Evolutionary conservation across 2,329 filamentous ascomycete species (phyloP).

Genomic region (Fusarium euwallaceae): DNA sequence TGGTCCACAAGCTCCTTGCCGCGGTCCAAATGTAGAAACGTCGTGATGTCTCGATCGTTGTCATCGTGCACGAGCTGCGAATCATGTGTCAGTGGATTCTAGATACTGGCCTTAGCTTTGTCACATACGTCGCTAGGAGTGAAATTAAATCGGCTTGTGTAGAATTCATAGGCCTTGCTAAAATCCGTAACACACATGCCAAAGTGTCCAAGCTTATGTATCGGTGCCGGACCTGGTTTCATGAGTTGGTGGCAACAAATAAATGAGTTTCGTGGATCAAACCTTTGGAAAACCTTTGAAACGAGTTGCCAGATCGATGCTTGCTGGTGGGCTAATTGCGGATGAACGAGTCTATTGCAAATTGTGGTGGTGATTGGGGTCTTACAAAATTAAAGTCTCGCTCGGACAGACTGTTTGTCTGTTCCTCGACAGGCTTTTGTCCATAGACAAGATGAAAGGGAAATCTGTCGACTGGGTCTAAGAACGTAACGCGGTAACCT

Average conservation of each 20-base stretch:
- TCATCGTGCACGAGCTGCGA: not conserved
- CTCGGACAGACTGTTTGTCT: not conserved
- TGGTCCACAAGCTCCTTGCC: not conserved
- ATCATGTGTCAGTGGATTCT: not conserved
- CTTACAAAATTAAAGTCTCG: not conserved
- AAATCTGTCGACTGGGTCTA: slow-evolving; percentile 47
- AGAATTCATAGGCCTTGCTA: slow-evolving; percentile 63
- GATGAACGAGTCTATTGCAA: not conserved
- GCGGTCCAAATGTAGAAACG: not conserved
- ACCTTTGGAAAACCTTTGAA: not conserved
- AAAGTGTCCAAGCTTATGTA: slow-evolving; percentile 69
- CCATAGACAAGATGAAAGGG: not conserved
- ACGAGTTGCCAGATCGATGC: not conserved
- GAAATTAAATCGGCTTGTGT: slow-evolving; percentile 64
- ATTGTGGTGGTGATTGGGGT: not conserved
- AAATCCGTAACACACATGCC: slow-evolving; percentile 67
- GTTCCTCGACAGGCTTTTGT: not conserved
- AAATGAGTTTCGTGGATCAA: not conserved
- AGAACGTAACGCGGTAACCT: slow-evolving; percentile 65
- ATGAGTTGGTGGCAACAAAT: slow-evolving; percentile 25
- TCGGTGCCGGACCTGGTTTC: slow-evolving; percentile 55
- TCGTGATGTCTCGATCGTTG: not conserved
- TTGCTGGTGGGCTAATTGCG: not conserved
- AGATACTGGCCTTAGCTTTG: not conserved
- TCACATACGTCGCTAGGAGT: slow-evolving; percentile 58